Conservation (phyloP, 2,329 filamentous ascomycete genomes). For the Calycina herbarum region DNA sequence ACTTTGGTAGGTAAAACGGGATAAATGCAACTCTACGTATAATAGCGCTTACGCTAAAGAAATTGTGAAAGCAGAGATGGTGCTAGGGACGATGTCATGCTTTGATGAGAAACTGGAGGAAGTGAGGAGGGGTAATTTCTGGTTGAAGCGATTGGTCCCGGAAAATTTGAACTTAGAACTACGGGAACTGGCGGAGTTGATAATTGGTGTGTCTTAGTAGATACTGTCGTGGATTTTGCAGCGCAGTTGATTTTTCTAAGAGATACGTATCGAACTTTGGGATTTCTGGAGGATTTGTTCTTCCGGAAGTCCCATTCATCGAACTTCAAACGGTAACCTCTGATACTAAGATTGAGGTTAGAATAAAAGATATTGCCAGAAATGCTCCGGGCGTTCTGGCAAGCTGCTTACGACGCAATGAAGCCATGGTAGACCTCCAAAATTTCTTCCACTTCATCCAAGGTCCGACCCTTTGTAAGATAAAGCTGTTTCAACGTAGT, state of each 20-base stretch:
- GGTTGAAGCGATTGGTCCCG: not conserved
- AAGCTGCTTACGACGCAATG: slow-evolving; percentile 19
- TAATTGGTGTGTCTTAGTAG: not conserved
- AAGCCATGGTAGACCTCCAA: slow-evolving; percentile 18
- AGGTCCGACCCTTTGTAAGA: slow-evolving; percentile 15
- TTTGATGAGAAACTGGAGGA: not conserved
- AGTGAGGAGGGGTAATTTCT: not conserved
- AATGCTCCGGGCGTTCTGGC: not conserved
- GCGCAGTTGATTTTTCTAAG: not conserved
- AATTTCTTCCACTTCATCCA: slow-evolving; percentile 20
- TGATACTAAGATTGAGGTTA: slow-evolving; percentile 3
- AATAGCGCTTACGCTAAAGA: not conserved
- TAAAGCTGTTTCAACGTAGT: slow-evolving; percentile 21
- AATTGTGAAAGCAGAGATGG: not conserved
- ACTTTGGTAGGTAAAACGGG: not conserved
- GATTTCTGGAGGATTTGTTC: slow-evolving; percentile 12
- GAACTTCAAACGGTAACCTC: slow-evolving; percentile 25
- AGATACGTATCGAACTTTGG: not conserved
- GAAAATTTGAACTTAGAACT: not conserved
- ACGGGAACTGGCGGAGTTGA: not conserved
- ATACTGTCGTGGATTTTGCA: not conserved
- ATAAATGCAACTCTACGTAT: not conserved
- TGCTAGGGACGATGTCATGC: not conserved
- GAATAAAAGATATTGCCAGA: not conserved
- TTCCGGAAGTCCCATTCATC: slow-evolving; percentile 25